Percentiles rank a stretch among this genome's conserved stretches.
phyloP scores from a whole-genome alignment of 192 early-diverging fungal genomes.

The Phlyctochytrium bullatum region DNA sequence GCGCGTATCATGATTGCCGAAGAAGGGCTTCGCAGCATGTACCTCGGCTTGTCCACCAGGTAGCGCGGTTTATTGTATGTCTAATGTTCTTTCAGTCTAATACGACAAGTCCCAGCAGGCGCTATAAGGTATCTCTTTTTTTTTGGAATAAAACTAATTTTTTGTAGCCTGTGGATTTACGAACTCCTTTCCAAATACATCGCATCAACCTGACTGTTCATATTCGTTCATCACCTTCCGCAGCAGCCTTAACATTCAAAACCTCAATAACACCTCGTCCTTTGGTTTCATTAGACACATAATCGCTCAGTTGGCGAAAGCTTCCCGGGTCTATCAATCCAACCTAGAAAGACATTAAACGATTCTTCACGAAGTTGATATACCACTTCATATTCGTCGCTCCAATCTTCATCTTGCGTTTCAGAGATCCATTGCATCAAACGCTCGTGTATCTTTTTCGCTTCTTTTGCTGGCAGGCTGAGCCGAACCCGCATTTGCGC shows the following conservation, averaged over 20 bases:
- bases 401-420: slow-evolving; percentile 76
- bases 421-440: slow-evolving; percentile 56
- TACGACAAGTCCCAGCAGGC: background rate
- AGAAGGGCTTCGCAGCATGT: slow-evolving; percentile 65
- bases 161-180: background rate
- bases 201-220: background rate
- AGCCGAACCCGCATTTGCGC: slow-evolving; percentile 92
- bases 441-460: slow-evolving; percentile 82
- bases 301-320: slow-evolving; percentile 78
- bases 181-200: background rate
- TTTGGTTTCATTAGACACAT: slow-evolving; percentile 80
- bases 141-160: too few relatives aligned
- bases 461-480: slow-evolving; percentile 78
- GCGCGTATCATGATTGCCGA: slow-evolving; percentile 64
- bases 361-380: slow-evolving; percentile 15
- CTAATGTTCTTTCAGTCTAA: background rate
- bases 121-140: background rate
- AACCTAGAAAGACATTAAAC: slow-evolving; percentile 45
- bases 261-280: slow-evolving; percentile 89
- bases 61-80: background rate
- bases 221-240: slow-evolving; percentile 37
- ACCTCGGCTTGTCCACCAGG: background rate
- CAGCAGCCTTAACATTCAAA: slow-evolving; percentile 50
- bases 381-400: slow-evolving; percentile 84
- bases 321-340: slow-evolving; percentile 90